Evolutionary conservation across 495 filamentous ascomycete species (phyloP).

Genomic region (Aspergillus homomorphus): DNA sequence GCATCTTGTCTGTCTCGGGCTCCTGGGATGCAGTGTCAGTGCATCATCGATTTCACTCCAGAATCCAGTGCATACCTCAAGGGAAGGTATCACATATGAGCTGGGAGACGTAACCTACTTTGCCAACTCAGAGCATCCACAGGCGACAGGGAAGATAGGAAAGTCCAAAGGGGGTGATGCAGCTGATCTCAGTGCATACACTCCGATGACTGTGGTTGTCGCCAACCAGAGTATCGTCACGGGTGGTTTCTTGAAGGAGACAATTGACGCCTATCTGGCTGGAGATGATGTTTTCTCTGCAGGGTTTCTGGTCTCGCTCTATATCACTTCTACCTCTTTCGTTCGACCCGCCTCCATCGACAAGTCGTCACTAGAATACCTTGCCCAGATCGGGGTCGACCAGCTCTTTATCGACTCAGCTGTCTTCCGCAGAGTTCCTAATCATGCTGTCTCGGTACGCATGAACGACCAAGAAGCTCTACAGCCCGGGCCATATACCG

Average conservation of each 20-base stretch:
- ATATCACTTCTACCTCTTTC: conserved; percentile 5
- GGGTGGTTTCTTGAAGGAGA: conserved; percentile 2
- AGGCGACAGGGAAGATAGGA: not conserved
- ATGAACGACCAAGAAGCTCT: not conserved
- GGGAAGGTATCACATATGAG: not conserved
- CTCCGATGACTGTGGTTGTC: conserved; percentile 24
- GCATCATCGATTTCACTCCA: not conserved
- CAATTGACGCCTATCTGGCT: conserved; percentile 8
- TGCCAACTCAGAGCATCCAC: conserved; percentile 9
- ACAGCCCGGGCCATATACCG: conserved; percentile 41
- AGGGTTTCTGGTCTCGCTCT: conserved; percentile 6
- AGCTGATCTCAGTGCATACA: conserved; percentile 4
- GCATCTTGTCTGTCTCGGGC: not conserved
- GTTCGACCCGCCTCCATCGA: not conserved
- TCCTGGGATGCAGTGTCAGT: not conserved
- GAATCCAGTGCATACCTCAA: not conserved
- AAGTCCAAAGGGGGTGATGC: not conserved
- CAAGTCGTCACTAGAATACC: conserved; percentile 11
- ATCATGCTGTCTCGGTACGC: not conserved
- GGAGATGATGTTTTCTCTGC: conserved; percentile 10
- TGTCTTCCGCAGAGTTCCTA: not conserved
- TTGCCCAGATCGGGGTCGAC: not conserved
- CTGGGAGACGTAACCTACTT: conserved; percentile 4
- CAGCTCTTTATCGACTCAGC: conserved; percentile 1
- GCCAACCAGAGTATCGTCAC: conserved; percentile 21